These are phyloP conservation scores for Graphiopsis chlorocephala DNA, from an alignment of 2,329 filamentous ascomycete species.

Conservation along the genomic window DNA sequence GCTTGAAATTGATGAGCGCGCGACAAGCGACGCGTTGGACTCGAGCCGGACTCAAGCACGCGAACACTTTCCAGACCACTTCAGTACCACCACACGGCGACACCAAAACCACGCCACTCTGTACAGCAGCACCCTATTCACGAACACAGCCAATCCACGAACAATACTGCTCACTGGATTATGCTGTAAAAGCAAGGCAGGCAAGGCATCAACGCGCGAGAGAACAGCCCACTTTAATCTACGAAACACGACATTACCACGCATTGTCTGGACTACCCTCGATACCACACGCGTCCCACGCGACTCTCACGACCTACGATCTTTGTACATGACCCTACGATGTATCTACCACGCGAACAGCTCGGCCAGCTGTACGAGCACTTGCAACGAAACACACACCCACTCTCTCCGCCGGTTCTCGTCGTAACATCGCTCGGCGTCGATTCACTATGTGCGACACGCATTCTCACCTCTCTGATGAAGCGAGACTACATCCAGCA, in stretches of 20 bases:
- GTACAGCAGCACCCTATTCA: background rate
- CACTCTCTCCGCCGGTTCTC: constrained; percentile 85
- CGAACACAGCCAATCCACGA: background rate
- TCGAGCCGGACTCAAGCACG: background rate
- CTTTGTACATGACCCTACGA: constrained; percentile 39
- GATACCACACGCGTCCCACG: background rate
- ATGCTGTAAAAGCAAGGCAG: constrained; percentile 6
- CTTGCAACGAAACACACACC: constrained; percentile 80
- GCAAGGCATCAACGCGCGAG: constrained; percentile 1
- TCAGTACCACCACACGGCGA: background rate
- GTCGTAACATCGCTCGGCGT: constrained; percentile 92
- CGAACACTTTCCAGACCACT: background rate
- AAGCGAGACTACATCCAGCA: constrained; percentile 97
- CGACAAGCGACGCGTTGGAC: background rate
- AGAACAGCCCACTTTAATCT: constrained; percentile 3
- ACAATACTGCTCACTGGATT: background rate
- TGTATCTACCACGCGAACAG: constrained; percentile 91
- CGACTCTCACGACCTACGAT: background rate
- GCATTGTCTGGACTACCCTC: background rate
- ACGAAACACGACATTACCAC: background rate
- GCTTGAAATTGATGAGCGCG: background rate
- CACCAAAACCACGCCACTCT: background rate
- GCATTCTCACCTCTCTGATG: constrained; percentile 87
- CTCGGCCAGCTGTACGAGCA: constrained; percentile 90
- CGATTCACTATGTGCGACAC: constrained; percentile 91